Percentiles rank a stretch among this genome's conserved stretches.
Evolutionary conservation across 768 basidiomycete species (phyloP).

Genomic region (Boletales sp.): DNA sequence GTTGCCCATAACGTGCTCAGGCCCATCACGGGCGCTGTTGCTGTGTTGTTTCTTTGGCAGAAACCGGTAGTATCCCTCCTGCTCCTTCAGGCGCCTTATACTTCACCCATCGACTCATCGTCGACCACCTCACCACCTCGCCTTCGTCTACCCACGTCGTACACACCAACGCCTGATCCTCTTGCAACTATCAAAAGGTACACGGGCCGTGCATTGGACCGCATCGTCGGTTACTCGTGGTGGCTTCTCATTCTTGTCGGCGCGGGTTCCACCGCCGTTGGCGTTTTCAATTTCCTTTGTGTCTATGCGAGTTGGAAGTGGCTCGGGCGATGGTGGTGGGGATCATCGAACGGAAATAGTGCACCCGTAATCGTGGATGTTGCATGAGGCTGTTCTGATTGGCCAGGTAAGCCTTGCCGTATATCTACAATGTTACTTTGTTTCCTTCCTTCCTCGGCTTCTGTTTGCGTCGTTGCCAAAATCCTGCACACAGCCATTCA

Average conservation of each 20-base stretch:
- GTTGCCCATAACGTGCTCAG: neutral
- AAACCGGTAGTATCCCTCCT: constrained; percentile 86
- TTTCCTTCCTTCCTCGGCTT: neutral
- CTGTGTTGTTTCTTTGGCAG: constrained; percentile 31
- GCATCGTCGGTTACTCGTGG: constrained; percentile 77
- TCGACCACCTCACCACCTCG: constrained; percentile 30
- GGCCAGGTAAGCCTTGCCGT: neutral
- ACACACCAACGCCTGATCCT: constrained; percentile 52
- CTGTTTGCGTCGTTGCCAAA: neutral
- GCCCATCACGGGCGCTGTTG: neutral
- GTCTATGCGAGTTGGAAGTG: constrained; percentile 63
- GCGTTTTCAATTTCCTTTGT: constrained; percentile 69
- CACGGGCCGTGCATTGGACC: constrained; percentile 64
- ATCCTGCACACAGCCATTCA: neutral
- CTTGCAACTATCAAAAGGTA: constrained; percentile 54
- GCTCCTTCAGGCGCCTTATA: constrained; percentile 47
- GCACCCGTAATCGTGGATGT: constrained; percentile 3
- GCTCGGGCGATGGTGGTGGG: constrained; percentile 40
- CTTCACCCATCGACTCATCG: constrained; percentile 24
- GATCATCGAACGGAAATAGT: constrained; percentile 8
- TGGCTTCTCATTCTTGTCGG: constrained; percentile 72
- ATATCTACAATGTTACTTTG: neutral
- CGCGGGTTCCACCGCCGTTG: constrained; percentile 68
- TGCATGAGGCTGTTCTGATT: constrained; percentile 8
- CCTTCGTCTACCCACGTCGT: constrained; percentile 49